Conservation (phyloP, 305 asterid species). For the Rubia occidens region DNA sequence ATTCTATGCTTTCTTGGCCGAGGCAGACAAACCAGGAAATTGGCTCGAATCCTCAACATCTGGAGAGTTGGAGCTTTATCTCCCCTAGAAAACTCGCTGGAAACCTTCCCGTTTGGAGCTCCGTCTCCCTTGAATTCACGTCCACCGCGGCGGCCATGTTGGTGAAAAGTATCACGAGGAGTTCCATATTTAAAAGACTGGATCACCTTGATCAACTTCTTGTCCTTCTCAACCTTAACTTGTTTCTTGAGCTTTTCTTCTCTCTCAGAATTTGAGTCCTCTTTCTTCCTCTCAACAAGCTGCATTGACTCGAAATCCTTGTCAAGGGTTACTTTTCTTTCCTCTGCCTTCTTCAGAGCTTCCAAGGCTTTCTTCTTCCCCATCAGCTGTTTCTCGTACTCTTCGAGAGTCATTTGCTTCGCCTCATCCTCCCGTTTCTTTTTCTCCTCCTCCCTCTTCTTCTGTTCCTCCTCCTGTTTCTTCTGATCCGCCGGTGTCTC, state of each 20-base stretch:
- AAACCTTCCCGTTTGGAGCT: not conserved
- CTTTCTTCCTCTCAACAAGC: conserved; percentile 22
- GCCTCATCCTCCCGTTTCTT: not conserved
- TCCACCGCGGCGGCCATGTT: not conserved
- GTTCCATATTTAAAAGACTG: not conserved
- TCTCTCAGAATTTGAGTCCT: conserved; percentile 6
- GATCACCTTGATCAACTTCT: not conserved
- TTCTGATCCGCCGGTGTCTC: no score
- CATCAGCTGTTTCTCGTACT: conserved; percentile 18
- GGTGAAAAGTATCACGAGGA: no score
- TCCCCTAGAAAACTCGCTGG: not conserved
- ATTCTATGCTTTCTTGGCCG: not conserved
- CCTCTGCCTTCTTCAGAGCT: conserved; percentile 15
- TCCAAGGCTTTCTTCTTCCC: conserved; percentile 23
- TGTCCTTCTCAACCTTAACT: not conserved
- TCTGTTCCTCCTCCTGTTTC: not conserved
- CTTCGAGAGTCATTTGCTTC: conserved; percentile 22
- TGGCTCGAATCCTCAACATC: not conserved
- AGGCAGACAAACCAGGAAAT: conserved; percentile 1
- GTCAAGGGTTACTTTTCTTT: conserved; percentile 19
- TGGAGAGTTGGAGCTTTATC: not conserved
- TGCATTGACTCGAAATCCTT: conserved; percentile 19
- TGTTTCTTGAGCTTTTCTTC: conserved; percentile 5
- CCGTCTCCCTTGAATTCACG: not conserved
- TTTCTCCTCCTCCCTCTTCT: not conserved